Evolutionary conservation across 2,329 filamentous ascomycete species (phyloP), one percentile per base, ranked within the genome.

Genomic region (Sclerotinia nivalis): DNA sequence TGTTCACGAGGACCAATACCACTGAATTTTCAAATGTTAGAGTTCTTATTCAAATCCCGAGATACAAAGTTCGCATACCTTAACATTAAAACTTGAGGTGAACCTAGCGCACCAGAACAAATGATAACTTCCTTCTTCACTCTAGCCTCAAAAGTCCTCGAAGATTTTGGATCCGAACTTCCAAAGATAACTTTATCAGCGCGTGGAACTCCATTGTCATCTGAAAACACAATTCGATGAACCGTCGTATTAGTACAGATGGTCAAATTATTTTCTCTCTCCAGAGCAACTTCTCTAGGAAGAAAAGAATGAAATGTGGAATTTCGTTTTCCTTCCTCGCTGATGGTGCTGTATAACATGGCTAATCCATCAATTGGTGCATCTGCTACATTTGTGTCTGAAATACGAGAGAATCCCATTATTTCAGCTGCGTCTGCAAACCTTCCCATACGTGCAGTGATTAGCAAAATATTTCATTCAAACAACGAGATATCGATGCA

Each of bases 291-390:
- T 66, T 62, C 49, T 43, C 25, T 43, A 8, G 69, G n/a, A 60
- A 70, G 64, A 62, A 70, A 69, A 28, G 71, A 69, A 52, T 70
- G 59, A 5, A 69, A 60, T 8, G 59, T 70, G 22, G 69, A 72
- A 45, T 66, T 70, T 37, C 67, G 54, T 59, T 68, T 18, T 31
- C 43, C 49, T 22, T 64, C 60, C 28, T 69, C 43, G 22, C 47
- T 40, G 0, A 71, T 28, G 50, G 69, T 70, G 4, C 22, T 25
- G 49, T 72, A 67, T n/a, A 72, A 15, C 28, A 45, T 64, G 25
- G 43, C 56, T n/a, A 70, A 20, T 52, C 61, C 66, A 60, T 72
- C 71, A 15, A 25, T 25, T 9, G 60, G 56, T 50, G 56, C 66
- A 28, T 71, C 50, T n/a, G 54, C n/a, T 37, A 54, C 66, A 22